Evolutionary conservation across 257 asterid species (phyloP).

Genomic region (Forsythia viridissima): DNA sequence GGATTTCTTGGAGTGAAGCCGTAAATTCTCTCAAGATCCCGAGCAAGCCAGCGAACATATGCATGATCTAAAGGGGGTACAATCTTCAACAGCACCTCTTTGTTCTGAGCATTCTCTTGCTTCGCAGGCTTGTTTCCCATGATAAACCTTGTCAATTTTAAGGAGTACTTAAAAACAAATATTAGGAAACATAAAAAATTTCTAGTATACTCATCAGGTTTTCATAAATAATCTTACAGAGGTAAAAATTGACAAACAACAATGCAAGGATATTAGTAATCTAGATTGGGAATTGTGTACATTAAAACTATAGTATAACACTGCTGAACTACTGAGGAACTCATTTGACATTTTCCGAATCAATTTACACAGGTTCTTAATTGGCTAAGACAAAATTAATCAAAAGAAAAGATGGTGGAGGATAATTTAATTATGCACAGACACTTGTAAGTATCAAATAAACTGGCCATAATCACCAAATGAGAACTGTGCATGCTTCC

Average conservation of each 20-base stretch:
- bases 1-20: slow-evolving; percentile 73
- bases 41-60: slow-evolving; percentile 66
- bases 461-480: not conserved
- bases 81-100: slow-evolving; percentile 57
- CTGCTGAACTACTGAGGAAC: not conserved
- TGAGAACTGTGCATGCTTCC: too few relatives aligned
- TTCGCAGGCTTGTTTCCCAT: slow-evolving; percentile 82
- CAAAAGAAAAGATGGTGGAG: not conserved
- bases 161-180: not conserved
- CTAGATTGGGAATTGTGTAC: not conserved
- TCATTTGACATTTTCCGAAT: not conserved
- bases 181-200: not conserved
- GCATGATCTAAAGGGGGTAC: slow-evolving; percentile 78
- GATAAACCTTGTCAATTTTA: slow-evolving; percentile 26
- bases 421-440: too few relatives aligned
- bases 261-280: not conserved
- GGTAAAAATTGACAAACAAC: not conserved
- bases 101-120: slow-evolving; percentile 38
- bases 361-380: not conserved
- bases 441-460: not conserved
- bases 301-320: not conserved
- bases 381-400: not conserved
- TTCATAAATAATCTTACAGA: not conserved
- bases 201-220: not conserved
- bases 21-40: slow-evolving; percentile 75